Evolutionary conservation across 768 basidiomycete species (phyloP).

Genomic region (Gloeophyllum trabeum): DNA sequence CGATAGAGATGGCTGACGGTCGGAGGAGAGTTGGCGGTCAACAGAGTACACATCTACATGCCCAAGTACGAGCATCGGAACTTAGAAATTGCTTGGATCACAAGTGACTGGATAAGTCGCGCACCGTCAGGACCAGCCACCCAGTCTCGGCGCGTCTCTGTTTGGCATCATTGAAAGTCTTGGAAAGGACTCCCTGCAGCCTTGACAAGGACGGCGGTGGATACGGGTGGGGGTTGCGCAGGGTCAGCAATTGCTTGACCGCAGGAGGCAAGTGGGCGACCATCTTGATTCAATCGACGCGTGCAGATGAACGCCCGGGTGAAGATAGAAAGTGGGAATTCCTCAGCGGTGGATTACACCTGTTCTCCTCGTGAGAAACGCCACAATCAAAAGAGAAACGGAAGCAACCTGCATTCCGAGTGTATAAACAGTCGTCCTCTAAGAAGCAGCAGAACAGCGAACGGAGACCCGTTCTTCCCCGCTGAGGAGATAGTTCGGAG

Average conservation of each 20-base stretch:
- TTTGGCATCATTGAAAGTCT: conserved; percentile 57
- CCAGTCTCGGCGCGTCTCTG: conserved; percentile 57
- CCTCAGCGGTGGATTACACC: no score
- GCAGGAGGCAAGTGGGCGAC: conserved; percentile 44
- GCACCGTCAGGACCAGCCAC: conserved; percentile 73
- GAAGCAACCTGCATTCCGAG: no score
- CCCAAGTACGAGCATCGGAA: conserved; percentile 9
- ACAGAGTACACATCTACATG: conserved; percentile 67
- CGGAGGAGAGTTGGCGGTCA: conserved; percentile 74
- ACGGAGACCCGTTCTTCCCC: no score
- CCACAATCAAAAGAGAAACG: no score
- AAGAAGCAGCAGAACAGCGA: no score
- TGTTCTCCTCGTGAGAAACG: no score
- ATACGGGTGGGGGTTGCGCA: conserved; percentile 51
- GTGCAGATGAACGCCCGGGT: no score
- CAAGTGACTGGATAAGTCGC: conserved; percentile 11
- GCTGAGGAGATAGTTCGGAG: no score
- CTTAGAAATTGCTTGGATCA: neutral
- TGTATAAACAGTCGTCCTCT: no score
- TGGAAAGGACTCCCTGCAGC: conserved; percentile 44
- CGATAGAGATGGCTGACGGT: conserved; percentile 74
- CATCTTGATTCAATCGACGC: conserved; percentile 13
- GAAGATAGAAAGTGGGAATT: no score
- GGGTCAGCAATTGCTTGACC: conserved; percentile 62
- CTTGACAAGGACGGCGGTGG: conserved; percentile 42